Conservation (phyloP, 2,329 filamentous ascomycete species). For the Nannizzia gypsea region DNA sequence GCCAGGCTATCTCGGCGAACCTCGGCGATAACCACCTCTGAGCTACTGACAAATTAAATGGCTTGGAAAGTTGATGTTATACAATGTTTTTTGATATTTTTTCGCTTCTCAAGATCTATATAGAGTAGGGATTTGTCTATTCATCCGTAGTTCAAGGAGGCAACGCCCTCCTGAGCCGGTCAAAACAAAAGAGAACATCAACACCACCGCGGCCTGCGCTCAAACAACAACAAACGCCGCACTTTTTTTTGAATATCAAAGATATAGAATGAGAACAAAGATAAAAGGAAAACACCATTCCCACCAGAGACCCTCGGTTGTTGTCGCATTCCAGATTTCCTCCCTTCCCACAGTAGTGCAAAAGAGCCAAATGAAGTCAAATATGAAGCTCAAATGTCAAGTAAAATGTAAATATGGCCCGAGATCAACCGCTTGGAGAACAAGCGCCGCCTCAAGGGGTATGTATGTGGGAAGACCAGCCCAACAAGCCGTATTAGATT, state of each 20-base stretch:
- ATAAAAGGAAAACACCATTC: not conserved
- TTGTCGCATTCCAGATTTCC: conserved; percentile 1
- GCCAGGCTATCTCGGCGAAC: not conserved
- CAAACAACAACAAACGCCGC: not conserved
- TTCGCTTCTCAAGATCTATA: conserved; percentile 2
- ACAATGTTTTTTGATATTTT: conserved; percentile 5
- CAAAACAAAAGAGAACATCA: not conserved
- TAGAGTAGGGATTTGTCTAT: conserved; percentile 18
- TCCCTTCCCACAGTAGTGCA: not conserved
- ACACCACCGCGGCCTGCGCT: conserved; percentile 1
- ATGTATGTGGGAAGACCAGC: conserved; percentile 1
- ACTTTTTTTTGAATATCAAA: conserved; percentile 5
- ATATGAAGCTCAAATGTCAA: conserved; percentile 2
- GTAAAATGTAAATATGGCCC: not conserved
- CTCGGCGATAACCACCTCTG: not conserved
- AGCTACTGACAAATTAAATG: not conserved
- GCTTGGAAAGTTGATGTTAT: not conserved
- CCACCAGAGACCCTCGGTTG: conserved; percentile 2
- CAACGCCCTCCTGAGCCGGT: not conserved
- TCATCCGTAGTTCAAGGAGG: not conserved
- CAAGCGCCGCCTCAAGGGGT: not conserved
- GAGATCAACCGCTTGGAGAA: not conserved
- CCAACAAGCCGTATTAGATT: conserved; percentile 1
- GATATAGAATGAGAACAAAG: not conserved
- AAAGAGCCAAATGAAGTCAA: conserved; percentile 1